These are phyloP conservation scores for Teunomyces panamensis DNA, from an alignment of 805 yeast species.

Conservation along the genomic window DNA sequence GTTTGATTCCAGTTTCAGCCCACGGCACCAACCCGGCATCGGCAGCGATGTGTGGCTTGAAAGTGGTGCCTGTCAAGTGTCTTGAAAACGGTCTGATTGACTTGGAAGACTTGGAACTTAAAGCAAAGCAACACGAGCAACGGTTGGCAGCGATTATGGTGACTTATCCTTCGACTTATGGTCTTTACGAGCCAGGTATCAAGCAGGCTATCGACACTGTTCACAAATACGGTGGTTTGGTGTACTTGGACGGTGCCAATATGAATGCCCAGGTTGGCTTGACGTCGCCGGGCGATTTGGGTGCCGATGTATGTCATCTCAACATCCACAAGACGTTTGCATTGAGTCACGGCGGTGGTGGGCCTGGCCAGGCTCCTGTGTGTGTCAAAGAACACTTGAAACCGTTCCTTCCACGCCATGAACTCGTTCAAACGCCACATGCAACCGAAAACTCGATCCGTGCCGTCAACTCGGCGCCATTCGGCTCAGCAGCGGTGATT, in stretches of 20 bases:
- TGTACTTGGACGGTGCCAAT: constrained; percentile 97
- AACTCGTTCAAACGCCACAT: constrained; percentile 52
- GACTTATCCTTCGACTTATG: constrained; percentile 96
- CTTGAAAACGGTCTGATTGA: constrained; percentile 82
- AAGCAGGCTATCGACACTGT: constrained; percentile 80
- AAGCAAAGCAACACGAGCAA: constrained; percentile 66
- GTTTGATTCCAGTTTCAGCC: constrained; percentile 94
- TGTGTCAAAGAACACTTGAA: constrained; percentile 82
- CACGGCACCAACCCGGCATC: constrained; percentile 99
- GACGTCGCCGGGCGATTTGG: constrained; percentile 95
- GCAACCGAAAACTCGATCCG: constrained; percentile 52
- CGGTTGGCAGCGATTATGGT: constrained; percentile 90
- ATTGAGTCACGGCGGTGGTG: constrained; percentile 99
- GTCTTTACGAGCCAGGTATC: constrained; percentile 91
- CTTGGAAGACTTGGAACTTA: constrained; percentile 65
- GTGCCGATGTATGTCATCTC: constrained; percentile 97
- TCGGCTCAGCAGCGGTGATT: constrained; percentile 89
- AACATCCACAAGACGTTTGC: constrained; percentile 97
- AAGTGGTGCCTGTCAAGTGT: constrained; percentile 91
- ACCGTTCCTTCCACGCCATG: constrained; percentile 81
- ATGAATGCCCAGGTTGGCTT: constrained; percentile 99
- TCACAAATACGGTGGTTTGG: constrained; percentile 89
- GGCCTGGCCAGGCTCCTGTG: constrained; percentile 98
- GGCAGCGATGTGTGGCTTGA: constrained; percentile 95
- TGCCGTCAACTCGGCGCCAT: constrained; percentile 91